Percentiles rank a stretch among this genome's conserved stretches.
Conservation (phyloP, 108 stramenopile species). For the Aurantiochytrium sp. region DNA sequence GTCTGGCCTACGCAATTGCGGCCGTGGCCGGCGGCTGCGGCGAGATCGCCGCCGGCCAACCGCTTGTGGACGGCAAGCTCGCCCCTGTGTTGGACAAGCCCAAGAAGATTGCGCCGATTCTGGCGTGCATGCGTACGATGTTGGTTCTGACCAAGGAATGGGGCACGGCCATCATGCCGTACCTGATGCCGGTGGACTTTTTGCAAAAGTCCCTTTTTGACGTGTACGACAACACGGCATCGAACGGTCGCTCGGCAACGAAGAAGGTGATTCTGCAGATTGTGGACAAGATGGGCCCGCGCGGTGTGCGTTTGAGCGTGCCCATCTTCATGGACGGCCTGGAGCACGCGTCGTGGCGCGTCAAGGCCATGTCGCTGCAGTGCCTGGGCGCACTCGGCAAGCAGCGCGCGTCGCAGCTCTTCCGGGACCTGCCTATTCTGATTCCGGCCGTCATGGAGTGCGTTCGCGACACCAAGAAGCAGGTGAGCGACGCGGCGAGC, state of each 20-base stretch:
- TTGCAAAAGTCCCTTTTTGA: not conserved
- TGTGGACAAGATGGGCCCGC: not conserved
- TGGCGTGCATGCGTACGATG: not conserved
- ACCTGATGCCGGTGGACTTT: not conserved
- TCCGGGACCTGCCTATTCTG: not conserved
- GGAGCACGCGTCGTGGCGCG: not conserved
- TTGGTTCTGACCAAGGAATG: not conserved
- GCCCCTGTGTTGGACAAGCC: not conserved
- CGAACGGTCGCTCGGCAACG: not conserved
- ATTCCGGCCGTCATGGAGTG: slow-evolving; percentile 16
- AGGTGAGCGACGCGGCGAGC: slow-evolving; percentile 1
- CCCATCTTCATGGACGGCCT: not conserved
- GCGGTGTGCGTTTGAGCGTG: slow-evolving; percentile 7
- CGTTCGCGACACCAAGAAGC: not conserved
- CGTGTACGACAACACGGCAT: not conserved
- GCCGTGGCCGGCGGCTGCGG: not conserved
- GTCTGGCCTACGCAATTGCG: not conserved
- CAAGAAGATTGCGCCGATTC: not conserved
- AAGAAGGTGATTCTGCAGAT: slow-evolving; percentile 9
- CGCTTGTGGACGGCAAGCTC: not conserved
- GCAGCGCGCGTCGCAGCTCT: not conserved
- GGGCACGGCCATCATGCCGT: not conserved
- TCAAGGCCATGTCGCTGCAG: not conserved
- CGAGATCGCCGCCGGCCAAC: not conserved
- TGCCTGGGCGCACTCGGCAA: not conserved